phyloP scores from a whole-genome alignment of 2,329 filamentous ascomycete genomes.

The Trichoderma atrobrunneum region DNA sequence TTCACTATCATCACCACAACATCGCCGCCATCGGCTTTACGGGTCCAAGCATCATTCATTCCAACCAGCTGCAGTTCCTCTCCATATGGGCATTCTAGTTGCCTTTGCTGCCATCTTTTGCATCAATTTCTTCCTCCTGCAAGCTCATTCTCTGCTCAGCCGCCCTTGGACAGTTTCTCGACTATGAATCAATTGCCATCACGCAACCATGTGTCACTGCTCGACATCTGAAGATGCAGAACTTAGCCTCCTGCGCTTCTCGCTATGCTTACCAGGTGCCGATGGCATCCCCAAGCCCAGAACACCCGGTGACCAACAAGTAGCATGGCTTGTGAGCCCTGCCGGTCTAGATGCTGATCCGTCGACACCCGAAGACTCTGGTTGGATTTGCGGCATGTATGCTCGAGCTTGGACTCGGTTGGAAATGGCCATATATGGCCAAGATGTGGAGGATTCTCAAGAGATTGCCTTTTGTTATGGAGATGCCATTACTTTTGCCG shows the following conservation, averaged over 20 bases:
- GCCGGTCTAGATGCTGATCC: neutral
- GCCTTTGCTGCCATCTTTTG: neutral
- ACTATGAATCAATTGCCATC: neutral
- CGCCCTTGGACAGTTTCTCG: neutral
- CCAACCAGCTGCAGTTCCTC: neutral
- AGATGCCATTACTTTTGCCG: conserved; percentile 27
- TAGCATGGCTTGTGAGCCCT: neutral
- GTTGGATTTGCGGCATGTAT: conserved; percentile 31
- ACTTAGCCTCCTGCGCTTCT: neutral
- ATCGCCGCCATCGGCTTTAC: neutral
- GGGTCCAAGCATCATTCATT: neutral
- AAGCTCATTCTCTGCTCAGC: neutral
- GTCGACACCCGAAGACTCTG: conserved; percentile 11
- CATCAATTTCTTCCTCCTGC: neutral
- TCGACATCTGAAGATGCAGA: neutral
- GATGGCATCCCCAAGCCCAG: neutral
- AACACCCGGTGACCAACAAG: neutral
- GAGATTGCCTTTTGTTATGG: conserved; percentile 23
- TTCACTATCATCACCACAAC: neutral
- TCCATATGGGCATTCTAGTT: neutral
- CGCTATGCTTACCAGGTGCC: neutral
- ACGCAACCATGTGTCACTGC: neutral
- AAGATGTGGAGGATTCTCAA: conserved; percentile 21
- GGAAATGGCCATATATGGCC: conserved; percentile 23
- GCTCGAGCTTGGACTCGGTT: conserved; percentile 29